Base-by-base conservation (phyloP, 768 basidiomycete genomes). In the Tylopilus balloui region DNA sequence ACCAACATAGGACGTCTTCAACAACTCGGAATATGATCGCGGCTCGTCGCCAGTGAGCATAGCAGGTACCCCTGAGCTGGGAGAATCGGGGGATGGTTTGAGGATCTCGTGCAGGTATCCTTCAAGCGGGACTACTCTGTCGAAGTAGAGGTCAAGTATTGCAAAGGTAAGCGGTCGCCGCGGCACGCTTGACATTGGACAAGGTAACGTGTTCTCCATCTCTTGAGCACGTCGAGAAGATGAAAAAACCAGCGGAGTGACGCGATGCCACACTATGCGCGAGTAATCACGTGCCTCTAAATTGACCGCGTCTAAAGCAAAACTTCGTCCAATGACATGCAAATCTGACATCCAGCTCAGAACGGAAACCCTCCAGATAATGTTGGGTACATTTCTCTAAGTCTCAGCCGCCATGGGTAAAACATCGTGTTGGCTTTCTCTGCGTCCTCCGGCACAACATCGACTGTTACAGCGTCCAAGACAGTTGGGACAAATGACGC, bases 1-100 rank as follows among this genome's bases (percentile, higher is more conserved):
- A 28, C 74, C 76, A 35, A 85, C 73, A 48, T 75, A 73, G 0
- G 81, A 67, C 1, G 68, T 70, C 24, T 67, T 65, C n/a, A 86
- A 53, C 6, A 84, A 61, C 21, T 62, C 52, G 6, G 21, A 36
- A 48, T 73, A 78, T 13, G 52, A 39, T 21, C 43, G 32, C 4
- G 64, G 50, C 27, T 73, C 75, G 28, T 51, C 47, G 8, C 38
- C 46, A 1, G 40, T 10, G 25, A 56, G 23, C 6, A 57, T 25
- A 24, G 12, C 19, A 32, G 15, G 31, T 24, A 35, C 34, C 9
- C 52, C 55, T 19, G 45, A 42, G n/a, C 36, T 15, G 53, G 57
- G 12, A 45, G 43, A 50, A 64, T 57, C 21, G 12, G 45, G 11
- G 24, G 54, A 21, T 6, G 51, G 29, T 45, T 50, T 43, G 34